Evolutionary conservation across 2,329 filamentous ascomycete genomes (phyloP), one percentile per base, ranked within the genome.

Genomic region (Byssothecium circinans): DNA sequence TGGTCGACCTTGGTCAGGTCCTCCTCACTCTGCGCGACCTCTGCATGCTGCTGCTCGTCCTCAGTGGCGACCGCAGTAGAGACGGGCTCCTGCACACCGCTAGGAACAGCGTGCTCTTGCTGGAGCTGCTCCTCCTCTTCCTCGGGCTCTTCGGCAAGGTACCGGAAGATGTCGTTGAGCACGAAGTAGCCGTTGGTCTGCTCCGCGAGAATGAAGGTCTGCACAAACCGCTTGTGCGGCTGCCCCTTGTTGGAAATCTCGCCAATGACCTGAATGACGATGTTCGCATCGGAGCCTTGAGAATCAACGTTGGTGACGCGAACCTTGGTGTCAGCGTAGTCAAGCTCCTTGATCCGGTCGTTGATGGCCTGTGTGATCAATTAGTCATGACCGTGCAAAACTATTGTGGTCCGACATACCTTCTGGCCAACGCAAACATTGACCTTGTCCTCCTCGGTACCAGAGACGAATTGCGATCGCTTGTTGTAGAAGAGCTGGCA

Each of bases 111-210:
- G 29, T 59, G 50, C 27, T 64, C 45, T 10, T 70, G 65, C 15
- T 71, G 61, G 47, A 70, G 62, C 11, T 59, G 53, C 71, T 75
- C 73, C 37, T 78, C 74, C 39, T 83, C 79, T 60, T 84, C 89
- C 52, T 96, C 91, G 34, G 81, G 81, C 62, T 92, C 88, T 53
- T 94, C 89, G 56, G 87, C 85, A 58, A 99, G 85, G 75, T 95
- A 97, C 62, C 94, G 84, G 78, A 97, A 90, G 70, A 99, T 96
- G 68, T 99, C 94, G 74, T 99, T 99, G 62, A 99, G 83, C 27
- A 99, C 92, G 64, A 95, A 99, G 79, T 97, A 99, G 56, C 94
- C 94, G 47, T 92, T 95, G 41, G 90, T 90, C 77, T 99, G 94
- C 73, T 92, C 86, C 40, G 94, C 94, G 54, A 99, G 88, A 54